These are phyloP conservation scores for Eucalyptus pauciflora DNA, from an alignment of 345 rosid genomes.

Conservation along the genomic window DNA sequence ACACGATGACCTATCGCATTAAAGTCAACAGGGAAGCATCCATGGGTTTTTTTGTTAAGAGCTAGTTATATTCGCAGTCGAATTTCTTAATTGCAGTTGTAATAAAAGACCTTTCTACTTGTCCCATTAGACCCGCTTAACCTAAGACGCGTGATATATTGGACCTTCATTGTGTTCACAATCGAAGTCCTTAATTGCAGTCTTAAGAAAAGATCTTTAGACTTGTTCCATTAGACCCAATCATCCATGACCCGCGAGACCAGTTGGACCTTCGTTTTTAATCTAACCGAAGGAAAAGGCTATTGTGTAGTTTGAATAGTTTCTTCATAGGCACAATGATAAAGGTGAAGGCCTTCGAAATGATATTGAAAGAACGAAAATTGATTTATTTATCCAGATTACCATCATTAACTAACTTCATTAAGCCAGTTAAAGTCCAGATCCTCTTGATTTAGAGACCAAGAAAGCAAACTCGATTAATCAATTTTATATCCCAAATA, in stretches of 20 bases:
- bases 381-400: background rate
- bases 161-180: background rate
- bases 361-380: too few species aligned
- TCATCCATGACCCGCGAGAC: background rate
- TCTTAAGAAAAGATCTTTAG: background rate
- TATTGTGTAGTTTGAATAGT: too few species aligned
- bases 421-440: background rate
- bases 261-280: background rate
- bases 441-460: background rate
- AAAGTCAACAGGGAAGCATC: background rate
- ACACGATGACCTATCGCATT: background rate
- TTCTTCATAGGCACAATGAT: too few species aligned
- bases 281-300: background rate
- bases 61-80: too few species aligned
- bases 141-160: background rate
- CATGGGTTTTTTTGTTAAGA: too few species aligned
- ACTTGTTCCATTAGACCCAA: background rate
- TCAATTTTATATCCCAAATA: too few species aligned
- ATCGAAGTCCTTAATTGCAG: background rate
- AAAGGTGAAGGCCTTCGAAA: too few species aligned
- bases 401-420: background rate
- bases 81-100: background rate
- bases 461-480: background rate
- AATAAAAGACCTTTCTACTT: background rate
- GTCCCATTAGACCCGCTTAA: background rate